Evolutionary conservation across 257 asterid genomes (phyloP), one percentile per base, ranked within the genome.

Genomic region (Osmanthus fragrans): DNA sequence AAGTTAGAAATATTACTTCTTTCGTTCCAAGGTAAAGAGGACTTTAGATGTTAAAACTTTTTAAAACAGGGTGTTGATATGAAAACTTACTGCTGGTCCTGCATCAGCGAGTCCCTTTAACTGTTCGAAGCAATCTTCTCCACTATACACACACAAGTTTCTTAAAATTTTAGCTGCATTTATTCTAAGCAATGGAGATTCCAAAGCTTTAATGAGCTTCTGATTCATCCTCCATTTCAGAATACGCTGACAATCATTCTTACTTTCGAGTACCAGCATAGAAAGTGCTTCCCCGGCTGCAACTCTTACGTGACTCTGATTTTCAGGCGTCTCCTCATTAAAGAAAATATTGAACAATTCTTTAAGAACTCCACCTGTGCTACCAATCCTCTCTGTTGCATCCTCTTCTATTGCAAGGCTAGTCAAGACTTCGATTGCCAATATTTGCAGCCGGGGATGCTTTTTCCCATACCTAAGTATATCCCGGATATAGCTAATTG

Each of bases 201-300:
- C 90, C 86, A 96, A 78, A 8, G 97, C 94, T 66, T 72, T 80
- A 2, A 86, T 79, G 21, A 95, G 90, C 73, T 82, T 80, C 79
- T 42, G 82, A 25, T 79, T 84, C 7, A 90, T 73, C 68, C 80
- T 69, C 70, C 93, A 72, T 80, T 83, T 92, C 70, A 89, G 82
- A 70, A 96, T 84, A 70, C 89, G 79, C 1, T 15, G 76, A 72
- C 98, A 92, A 6, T 87, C 82, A 12, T 36, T 78, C 84, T 80
- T 77, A 81, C 98, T 92, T 70, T 89, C 92, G 33, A 93, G 83
- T 3, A 92, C 85, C 75, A 92, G 85, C 97, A 92, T 96, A 4
- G 97, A 91, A 8, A 96, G 27, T 0, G 98, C 98, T 77, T 92
- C 97, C 18, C 99, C 99, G 19, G 98, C 94, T 21, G 88, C 92